Evolutionary conservation across 371 early-diverging fungal species (phyloP).

Genomic region (Homolaphlyctis polyrhiza): DNA sequence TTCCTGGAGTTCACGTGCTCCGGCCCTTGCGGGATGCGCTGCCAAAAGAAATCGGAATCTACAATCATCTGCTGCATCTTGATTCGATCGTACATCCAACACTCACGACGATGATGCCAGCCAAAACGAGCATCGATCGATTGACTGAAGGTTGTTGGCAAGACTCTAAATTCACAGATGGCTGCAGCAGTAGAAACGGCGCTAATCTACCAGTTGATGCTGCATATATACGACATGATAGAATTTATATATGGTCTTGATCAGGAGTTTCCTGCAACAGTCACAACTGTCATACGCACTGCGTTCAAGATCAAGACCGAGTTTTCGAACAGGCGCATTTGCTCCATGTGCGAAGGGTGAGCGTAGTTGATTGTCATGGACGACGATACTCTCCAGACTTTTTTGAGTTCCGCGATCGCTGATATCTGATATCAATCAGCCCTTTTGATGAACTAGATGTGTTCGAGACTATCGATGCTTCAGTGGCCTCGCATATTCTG

Average conservation of each 20-base stretch:
- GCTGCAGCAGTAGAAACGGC: not conserved
- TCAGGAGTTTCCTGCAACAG: conserved; percentile 80
- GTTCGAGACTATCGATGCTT: no score
- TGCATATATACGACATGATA: no score
- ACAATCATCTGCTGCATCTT: conserved; percentile 53
- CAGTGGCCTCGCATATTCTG: no score
- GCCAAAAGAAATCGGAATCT: conserved; percentile 73
- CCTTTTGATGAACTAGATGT: no score
- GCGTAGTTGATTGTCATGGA: no score
- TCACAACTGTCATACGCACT: conserved; percentile 78
- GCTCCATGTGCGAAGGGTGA: conserved; percentile 34
- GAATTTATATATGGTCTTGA: conserved; percentile 78
- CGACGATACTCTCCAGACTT: no score
- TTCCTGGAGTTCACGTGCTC: conserved; percentile 47
- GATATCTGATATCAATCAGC: no score
- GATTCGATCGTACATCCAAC: conserved; percentile 40
- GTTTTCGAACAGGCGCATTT: conserved; percentile 5
- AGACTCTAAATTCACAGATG: not conserved
- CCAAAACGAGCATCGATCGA: conserved; percentile 62
- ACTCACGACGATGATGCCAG: conserved; percentile 50
- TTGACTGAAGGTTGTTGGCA: conserved; percentile 57
- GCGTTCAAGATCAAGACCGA: conserved; percentile 61
- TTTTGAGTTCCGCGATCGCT: no score
- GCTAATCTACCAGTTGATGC: conserved; percentile 8
- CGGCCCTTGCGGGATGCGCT: conserved; percentile 81